A percentile compares a stretch with the other conserved stretches of the same genome.
These are phyloP conservation scores for Dunaliella sp. DNA, from an alignment of 139 green algal genomes.

Conservation along the genomic window DNA sequence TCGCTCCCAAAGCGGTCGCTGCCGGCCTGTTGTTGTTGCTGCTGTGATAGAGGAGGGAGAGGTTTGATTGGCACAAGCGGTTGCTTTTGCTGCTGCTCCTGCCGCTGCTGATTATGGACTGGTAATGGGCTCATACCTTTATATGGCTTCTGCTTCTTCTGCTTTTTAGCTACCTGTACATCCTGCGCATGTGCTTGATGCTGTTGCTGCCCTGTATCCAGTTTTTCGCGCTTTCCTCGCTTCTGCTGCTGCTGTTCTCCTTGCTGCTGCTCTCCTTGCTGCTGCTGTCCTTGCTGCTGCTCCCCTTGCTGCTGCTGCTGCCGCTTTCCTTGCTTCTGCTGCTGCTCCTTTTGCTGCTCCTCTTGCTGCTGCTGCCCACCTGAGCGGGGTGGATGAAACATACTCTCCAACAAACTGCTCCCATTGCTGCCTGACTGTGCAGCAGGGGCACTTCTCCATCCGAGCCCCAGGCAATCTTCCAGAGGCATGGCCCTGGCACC, in stretches of 20 bases:
- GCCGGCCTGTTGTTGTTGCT: not conserved
- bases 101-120: not conserved
- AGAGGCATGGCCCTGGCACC: not conserved
- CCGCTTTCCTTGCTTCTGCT: too few species aligned
- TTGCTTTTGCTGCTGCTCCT: not conserved
- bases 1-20: not conserved
- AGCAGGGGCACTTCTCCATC: too few species aligned
- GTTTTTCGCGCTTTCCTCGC: not conserved
- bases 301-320: not conserved
- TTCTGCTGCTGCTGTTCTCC: not conserved
- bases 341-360: not conserved
- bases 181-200: too few species aligned
- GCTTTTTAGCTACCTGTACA: too few species aligned
- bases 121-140: too few species aligned
- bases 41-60: too few species aligned
- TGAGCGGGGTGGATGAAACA: too few species aligned
- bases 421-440: too few species aligned
- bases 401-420: too few species aligned
- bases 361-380: too few species aligned
- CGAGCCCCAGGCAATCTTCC: not conserved
- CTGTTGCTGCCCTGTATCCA: not conserved
- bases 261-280: not conserved
- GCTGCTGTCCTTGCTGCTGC: slow-evolving; percentile 3
- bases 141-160: not conserved
- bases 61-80: slow-evolving; percentile 12